Evolutionary conservation across 2,329 filamentous ascomycete species (phyloP), one percentile per base, ranked within the genome.

Genomic region (Tothia fuscella): DNA sequence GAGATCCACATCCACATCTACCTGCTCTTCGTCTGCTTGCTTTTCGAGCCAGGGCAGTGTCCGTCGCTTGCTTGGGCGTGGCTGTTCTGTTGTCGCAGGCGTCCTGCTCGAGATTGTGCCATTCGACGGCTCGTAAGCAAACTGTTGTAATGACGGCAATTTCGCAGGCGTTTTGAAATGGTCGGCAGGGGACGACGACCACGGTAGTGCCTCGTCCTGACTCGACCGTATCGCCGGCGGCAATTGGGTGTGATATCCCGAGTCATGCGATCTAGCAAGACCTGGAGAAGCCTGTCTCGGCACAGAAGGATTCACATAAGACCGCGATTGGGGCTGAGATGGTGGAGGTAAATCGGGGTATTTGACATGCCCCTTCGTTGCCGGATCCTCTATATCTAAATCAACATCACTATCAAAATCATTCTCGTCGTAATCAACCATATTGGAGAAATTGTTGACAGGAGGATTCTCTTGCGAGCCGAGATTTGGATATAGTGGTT

Each of bases 351-450:
- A 20, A 14, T 44, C 29, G 6, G 66, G 64, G 38, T 68, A 68
- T 20, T 50, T 53, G 16, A 67, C 56, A 2, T 57, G 56, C 29
- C 52, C 55, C 49, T 64, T 66, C 2, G 71, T 65, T 2, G 66
- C 59, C 0, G 78, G 76, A 45, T 76, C 70, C 45, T 82, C 71
- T 39, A 78, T 72, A 47, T 87, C 82, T 19, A 93, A 66, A 42
- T 86, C 74, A 16, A 80, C 72, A 50, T 94, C 87, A 55, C 89
- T 83, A 52, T 86, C 85, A 50, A 93, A 91, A 54, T 94, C 88
- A 51, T 89, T 79, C 47, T 87, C 82, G 46, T 78, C 74, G 48
- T 87, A 82, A 46, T 72, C 74, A 7, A 82, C 72, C 3, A 58
- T 59, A 37, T 56, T 61, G 49, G 68, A 66, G 14, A 71, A 56